Evolutionary conservation across 495 filamentous ascomycete species (phyloP).

Genomic region (Lasiosphaeria miniovina): DNA sequence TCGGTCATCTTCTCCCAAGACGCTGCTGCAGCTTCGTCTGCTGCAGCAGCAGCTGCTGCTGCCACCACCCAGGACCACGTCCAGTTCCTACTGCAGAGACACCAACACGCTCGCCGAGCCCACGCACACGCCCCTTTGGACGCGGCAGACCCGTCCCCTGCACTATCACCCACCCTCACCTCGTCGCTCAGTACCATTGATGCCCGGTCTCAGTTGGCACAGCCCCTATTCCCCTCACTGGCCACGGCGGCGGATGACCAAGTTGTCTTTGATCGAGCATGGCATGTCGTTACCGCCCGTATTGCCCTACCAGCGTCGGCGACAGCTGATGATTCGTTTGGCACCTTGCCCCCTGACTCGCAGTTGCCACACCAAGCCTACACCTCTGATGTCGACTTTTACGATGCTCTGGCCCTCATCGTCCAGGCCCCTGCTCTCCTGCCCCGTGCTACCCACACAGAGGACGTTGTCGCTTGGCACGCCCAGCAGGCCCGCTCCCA

Average conservation of each 20-base stretch:
- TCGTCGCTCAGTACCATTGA: constrained; percentile 15
- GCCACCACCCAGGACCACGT: constrained; percentile 10
- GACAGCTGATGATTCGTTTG: constrained; percentile 42
- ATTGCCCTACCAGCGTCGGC: constrained; percentile 55
- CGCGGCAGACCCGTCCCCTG: constrained; percentile 2
- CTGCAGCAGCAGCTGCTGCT: constrained; percentile 4
- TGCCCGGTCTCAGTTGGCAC: constrained; percentile 13
- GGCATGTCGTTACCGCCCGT: constrained; percentile 63
- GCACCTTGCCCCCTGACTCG: constrained; percentile 41
- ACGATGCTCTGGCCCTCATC: constrained; percentile 42
- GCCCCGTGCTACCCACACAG: constrained; percentile 45
- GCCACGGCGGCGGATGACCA: constrained; percentile 46
- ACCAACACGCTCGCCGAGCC: background rate
- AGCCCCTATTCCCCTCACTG: constrained; percentile 27
- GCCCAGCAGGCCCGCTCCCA: constrained; percentile 50
- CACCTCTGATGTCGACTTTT: constrained; percentile 33
- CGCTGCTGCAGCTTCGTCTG: background rate
- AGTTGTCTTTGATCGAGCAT: constrained; percentile 62
- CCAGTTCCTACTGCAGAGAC: constrained; percentile 1
- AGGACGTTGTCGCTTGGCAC: constrained; percentile 51
- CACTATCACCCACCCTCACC: constrained; percentile 8
- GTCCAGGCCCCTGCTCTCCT: constrained; percentile 35
- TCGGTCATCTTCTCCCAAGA: constrained; percentile 13
- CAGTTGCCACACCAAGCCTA: constrained; percentile 23
- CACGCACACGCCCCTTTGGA: constrained; percentile 10